Conservation (phyloP, 2,329 filamentous ascomycete genomes). For the Fusarium hostae region DNA sequence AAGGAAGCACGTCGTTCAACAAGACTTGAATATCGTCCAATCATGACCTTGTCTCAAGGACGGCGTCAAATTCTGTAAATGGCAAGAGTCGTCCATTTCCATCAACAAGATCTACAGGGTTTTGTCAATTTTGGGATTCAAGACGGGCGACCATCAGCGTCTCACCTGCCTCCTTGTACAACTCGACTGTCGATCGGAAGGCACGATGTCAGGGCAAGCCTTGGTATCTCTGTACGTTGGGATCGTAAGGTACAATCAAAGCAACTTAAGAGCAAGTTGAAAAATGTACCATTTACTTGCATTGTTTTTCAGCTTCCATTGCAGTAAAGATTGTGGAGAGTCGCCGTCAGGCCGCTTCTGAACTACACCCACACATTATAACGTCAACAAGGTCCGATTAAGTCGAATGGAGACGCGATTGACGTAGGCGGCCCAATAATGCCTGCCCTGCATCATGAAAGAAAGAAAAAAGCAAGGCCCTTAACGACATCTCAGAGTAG, state of each 20-base stretch:
- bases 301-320: slow-evolving; percentile 5
- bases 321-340: neutral
- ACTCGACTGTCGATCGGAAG: slow-evolving; percentile 27
- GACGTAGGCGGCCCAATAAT: slow-evolving; percentile 13
- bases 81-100: slow-evolving; percentile 31
- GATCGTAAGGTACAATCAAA: neutral
- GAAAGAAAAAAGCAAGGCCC: neutral
- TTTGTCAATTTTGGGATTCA: slow-evolving; percentile 25
- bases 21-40: slow-evolving; percentile 7
- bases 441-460: neutral
- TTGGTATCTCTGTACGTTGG: neutral
- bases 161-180: slow-evolving; percentile 33
- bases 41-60: neutral
- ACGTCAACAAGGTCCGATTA: neutral
- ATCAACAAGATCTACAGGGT: slow-evolving; percentile 36
- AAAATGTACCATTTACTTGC: neutral
- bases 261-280: neutral
- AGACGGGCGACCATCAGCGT: slow-evolving; percentile 9
- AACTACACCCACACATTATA: neutral
- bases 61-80: slow-evolving; percentile 31
- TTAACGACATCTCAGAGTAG: neutral
- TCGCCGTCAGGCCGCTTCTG: neutral
- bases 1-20: neutral
- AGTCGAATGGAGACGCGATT: neutral
- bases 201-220: slow-evolving; percentile 1